Conservation (phyloP, 2,329 filamentous ascomycete species). For the Trematosphaeria pertusa region DNA sequence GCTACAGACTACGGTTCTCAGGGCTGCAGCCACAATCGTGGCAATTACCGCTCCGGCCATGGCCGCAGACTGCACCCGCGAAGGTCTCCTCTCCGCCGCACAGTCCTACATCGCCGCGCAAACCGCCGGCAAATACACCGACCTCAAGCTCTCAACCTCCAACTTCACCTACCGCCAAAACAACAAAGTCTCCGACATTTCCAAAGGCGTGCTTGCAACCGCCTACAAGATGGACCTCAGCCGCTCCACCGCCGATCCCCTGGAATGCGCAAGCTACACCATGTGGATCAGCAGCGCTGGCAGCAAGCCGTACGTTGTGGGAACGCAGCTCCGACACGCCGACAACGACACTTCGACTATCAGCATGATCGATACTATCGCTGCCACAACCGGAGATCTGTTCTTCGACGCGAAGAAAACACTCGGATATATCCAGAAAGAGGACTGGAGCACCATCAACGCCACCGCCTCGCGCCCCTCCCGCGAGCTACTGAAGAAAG, state of each 20-base stretch:
- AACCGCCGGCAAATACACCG: constrained; percentile 21
- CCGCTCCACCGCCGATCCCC: constrained; percentile 33
- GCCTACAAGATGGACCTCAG: constrained; percentile 32
- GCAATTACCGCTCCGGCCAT: neutral
- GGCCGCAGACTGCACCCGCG: constrained; percentile 32
- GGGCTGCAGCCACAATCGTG: constrained; percentile 1
- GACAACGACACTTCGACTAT: constrained; percentile 31
- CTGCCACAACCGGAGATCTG: constrained; percentile 36
- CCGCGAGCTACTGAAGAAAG: constrained; percentile 33
- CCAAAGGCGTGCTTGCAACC: constrained; percentile 25
- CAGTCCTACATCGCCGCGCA: constrained; percentile 34
- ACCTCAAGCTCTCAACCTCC: constrained; percentile 24
- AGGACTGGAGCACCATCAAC: constrained; percentile 32
- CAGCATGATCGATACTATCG: constrained; percentile 34
- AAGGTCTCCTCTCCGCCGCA: constrained; percentile 31
- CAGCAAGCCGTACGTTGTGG: constrained; percentile 34
- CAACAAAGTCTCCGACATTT: constrained; percentile 35
- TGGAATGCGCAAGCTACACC: constrained; percentile 37
- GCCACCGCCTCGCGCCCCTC: constrained; percentile 24
- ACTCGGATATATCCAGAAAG: constrained; percentile 31
- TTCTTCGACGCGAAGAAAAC: constrained; percentile 40
- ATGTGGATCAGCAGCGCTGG: constrained; percentile 34
- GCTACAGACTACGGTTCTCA: constrained; percentile 1
- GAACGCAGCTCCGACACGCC: constrained; percentile 33
- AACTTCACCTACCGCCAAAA: constrained; percentile 41